These are phyloP conservation scores for Nigrospora osmanthi DNA, from an alignment of 2,329 filamentous ascomycete genomes.

Conservation along the genomic window DNA sequence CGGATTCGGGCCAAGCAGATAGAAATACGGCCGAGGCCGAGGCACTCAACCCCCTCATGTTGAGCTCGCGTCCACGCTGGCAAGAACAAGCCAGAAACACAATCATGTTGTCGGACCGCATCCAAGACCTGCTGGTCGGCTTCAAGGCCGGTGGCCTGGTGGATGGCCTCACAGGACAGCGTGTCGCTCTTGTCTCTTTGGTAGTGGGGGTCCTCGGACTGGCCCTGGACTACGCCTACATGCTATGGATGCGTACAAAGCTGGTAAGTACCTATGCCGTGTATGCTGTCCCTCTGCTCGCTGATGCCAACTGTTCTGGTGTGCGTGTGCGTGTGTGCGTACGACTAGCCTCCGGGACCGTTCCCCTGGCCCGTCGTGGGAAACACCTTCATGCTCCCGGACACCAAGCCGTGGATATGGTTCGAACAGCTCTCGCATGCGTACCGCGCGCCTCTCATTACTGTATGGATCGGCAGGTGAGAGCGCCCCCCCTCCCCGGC, in stretches of 20 bases:
- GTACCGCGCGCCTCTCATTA: slow-evolving; percentile 41
- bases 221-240: slow-evolving; percentile 35
- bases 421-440: slow-evolving; percentile 44
- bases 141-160: too few species aligned
- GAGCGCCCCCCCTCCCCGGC: not conserved
- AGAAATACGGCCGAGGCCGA: too few species aligned
- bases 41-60: too few species aligned
- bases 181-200: not conserved
- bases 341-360: slow-evolving; percentile 46
- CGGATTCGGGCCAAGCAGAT: too few species aligned
- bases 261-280: slow-evolving; percentile 24
- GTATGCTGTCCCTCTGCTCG: not conserved
- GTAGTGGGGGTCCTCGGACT: slow-evolving; percentile 17
- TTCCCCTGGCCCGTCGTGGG: slow-evolving; percentile 45
- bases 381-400: slow-evolving; percentile 46
- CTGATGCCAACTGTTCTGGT: not conserved
- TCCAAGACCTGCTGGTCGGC: too few species aligned
- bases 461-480: slow-evolving; percentile 46
- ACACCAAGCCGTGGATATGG: slow-evolving; percentile 49
- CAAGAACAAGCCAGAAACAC: too few species aligned
- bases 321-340: not conserved
- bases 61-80: too few species aligned
- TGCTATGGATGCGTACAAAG: slow-evolving; percentile 39
- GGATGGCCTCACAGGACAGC: too few species aligned
- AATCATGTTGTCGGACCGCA: too few species aligned